Conservation (phyloP, 257 asterid species). For the Solanum bulbocastanum region DNA sequence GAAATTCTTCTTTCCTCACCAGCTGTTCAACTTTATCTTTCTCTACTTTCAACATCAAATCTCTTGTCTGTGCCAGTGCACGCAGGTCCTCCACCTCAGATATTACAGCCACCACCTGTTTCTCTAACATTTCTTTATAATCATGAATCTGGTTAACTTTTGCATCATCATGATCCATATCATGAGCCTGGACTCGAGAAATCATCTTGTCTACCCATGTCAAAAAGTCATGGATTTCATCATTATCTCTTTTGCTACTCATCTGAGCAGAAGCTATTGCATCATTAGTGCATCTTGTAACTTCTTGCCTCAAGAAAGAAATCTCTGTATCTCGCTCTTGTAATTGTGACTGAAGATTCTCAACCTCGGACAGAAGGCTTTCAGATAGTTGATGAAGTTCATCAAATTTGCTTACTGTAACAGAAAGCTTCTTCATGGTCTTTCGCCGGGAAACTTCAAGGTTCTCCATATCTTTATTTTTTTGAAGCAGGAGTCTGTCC, state of each 20-base stretch:
- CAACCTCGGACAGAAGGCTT: conserved; percentile 84
- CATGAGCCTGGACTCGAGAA: conserved; percentile 38
- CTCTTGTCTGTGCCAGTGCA: conserved; percentile 37
- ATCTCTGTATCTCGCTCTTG: conserved; percentile 86
- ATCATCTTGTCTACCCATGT: conserved; percentile 58
- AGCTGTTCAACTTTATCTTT: conserved; percentile 63
- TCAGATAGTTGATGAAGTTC: conserved; percentile 82
- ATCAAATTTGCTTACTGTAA: conserved; percentile 87
- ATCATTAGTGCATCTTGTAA: conserved; percentile 90
- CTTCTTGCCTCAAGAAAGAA: conserved; percentile 97
- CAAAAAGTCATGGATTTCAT: conserved; percentile 61
- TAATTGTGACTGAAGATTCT: conserved; percentile 87
- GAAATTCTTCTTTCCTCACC: conserved; percentile 45
- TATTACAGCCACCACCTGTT: conserved; percentile 48
- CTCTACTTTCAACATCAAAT: conserved; percentile 56
- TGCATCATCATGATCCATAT: conserved; percentile 26
- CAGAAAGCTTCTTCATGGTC: conserved; percentile 84
- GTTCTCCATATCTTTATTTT: conserved; percentile 66
- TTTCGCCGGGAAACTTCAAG: conserved; percentile 84
- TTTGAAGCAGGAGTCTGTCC: conserved; percentile 59
- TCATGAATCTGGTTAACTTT: conserved; percentile 27
- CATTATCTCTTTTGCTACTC: conserved; percentile 46
- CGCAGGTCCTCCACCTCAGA: conserved; percentile 87
- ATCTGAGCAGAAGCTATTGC: conserved; percentile 63
- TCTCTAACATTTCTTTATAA: conserved; percentile 48